These are phyloP conservation scores for Kalmusia sp. DNA, from an alignment of 2,329 filamentous ascomycete species.

Conservation along the genomic window DNA sequence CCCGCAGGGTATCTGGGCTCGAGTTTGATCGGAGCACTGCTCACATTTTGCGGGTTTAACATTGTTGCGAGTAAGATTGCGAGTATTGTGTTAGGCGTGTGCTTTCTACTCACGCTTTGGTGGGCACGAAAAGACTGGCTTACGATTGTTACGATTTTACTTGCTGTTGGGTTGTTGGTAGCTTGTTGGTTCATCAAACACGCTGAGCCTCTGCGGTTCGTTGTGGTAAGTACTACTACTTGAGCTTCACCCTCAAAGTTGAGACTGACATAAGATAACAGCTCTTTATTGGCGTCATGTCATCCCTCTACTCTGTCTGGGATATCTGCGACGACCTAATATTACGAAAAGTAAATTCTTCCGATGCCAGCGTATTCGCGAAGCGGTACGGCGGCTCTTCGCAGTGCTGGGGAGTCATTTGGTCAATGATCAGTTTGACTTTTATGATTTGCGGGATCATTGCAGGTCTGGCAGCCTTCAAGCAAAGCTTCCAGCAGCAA, in stretches of 20 bases:
- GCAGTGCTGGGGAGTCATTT: conserved; percentile 81
- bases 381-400: conserved; percentile 79
- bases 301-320: conserved; percentile 80
- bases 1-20: conserved; percentile 82
- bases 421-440: conserved; percentile 73
- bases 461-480: conserved; percentile 79
- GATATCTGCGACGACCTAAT: conserved; percentile 87
- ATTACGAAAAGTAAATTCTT: conserved; percentile 79
- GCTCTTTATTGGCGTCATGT: conserved; percentile 85
- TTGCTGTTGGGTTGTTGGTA: conserved; percentile 73
- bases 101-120: conserved; percentile 81
- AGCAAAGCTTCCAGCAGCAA: conserved; percentile 72
- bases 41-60: conserved; percentile 82
- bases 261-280: conserved; percentile 31
- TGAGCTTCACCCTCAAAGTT: background rate
- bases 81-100: conserved; percentile 74
- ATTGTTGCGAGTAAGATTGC: conserved; percentile 83
- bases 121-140: conserved; percentile 82
- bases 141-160: conserved; percentile 72
- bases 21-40: conserved; percentile 75
- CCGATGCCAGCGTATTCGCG: conserved; percentile 80
- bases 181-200: conserved; percentile 83
- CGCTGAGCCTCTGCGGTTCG: conserved; percentile 74
- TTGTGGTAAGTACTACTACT: conserved; percentile 61
- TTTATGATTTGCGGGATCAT: conserved; percentile 78